Conservation (phyloP, 352 stramenopile genomes). For the Phytophthora tentaculata region DNA sequence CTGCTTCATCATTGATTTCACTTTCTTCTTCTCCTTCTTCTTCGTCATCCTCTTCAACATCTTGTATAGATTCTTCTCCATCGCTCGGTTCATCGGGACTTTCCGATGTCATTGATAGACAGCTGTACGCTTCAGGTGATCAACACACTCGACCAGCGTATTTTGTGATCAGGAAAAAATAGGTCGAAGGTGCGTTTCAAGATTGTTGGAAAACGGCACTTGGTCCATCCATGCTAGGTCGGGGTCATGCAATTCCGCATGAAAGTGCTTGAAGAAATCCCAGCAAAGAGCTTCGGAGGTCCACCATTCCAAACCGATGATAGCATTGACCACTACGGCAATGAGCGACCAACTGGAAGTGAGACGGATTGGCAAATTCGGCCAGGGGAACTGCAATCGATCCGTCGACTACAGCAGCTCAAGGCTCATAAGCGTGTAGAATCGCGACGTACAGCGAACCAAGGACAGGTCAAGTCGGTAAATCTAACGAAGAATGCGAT, state of each 20-base stretch:
- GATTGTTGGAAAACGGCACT: constrained; percentile 12
- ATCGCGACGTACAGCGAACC: constrained; percentile 11
- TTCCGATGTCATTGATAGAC: constrained; percentile 3
- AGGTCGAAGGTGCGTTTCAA: constrained; percentile 32
- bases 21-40: constrained; percentile 25
- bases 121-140: background rate
- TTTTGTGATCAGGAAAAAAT: constrained; percentile 29
- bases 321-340: constrained; percentile 15
- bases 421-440: constrained; percentile 14
- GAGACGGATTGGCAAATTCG: constrained; percentile 25
- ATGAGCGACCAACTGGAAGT: background rate
- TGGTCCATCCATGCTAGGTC: constrained; percentile 3
- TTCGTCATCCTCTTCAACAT: constrained; percentile 23
- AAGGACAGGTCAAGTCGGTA: constrained; percentile 8
- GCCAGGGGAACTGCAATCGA: constrained; percentile 35
- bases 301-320: constrained; percentile 1
- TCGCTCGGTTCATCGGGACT: constrained; percentile 22
- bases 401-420: constrained; percentile 30
- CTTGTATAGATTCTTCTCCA: constrained; percentile 24
- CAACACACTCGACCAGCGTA: background rate
- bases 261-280: constrained; percentile 7
- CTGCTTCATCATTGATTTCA: constrained; percentile 5
- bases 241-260: constrained; percentile 30
- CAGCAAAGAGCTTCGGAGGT: constrained; percentile 2
- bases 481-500: constrained; percentile 3